Evolutionary conservation across 2,329 filamentous ascomycete genomes (phyloP), one percentile per base, ranked within the genome.

Genomic region (Fusarium sororula): DNA sequence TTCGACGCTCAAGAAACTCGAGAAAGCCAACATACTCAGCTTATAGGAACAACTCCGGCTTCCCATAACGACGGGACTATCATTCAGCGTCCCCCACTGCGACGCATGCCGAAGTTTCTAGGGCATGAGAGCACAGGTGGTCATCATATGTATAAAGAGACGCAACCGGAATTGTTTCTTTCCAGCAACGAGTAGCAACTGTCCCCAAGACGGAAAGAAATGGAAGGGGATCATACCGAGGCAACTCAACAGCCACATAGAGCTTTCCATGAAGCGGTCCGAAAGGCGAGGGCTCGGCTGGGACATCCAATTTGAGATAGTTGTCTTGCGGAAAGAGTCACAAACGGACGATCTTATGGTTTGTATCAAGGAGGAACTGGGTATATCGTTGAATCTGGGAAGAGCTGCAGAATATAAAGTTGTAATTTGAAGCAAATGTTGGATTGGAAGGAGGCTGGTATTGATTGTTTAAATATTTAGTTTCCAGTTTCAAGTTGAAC

Each of bases 291-390:
- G 15, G 8, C 6, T 24, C 8, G 15, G 30, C 12, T 35, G 6
- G 15, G n/a, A 35, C 6, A 20, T 35, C 12, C 2, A 24, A 14
- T 13, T 35, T 24, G 30, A 11, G 30, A 24, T 13, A n/a, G 11
- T 3, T 20, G n/a, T 3, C 5, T 10, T 35, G 3, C 12, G 6
- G 12, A 5, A 20, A 24, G 30, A 10, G 20, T 5, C 10, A 35
- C 9, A 17, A 7, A 20, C 6, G 6, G 14, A 18, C 12, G 17
- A 15, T 10, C 2, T 24, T 14, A 3, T 51, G 22, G 30, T 5
- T 14, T 18, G 12, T 35, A 30, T 5, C 10, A 48, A 6, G 45
- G 6, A n/a, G 26, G 45, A 48, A n/a, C 11, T 32, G 30, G 22
- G 13, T 24, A 6, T 8, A 35, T 24, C 1, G 8, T 9, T 32